phyloP scores from a whole-genome alignment of 2,329 filamentous ascomycete genomes.

The Cordyceps cicadae region DNA sequence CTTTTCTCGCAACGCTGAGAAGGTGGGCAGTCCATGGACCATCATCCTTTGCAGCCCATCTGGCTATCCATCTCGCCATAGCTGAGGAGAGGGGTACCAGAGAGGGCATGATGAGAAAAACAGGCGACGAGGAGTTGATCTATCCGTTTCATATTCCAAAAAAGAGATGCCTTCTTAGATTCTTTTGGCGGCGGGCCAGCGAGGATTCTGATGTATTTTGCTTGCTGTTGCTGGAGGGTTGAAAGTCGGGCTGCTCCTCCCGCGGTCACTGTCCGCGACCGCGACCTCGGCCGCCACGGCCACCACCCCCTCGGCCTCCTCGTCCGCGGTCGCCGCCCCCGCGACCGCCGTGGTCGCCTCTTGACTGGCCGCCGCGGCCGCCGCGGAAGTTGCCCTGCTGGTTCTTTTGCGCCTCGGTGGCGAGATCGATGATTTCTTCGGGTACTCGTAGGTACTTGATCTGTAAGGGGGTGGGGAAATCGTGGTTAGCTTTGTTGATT shows the following conservation, averaged over 20 bases:
- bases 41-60: not conserved
- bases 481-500: not conserved
- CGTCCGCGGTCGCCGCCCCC: conserved; percentile 48
- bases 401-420: conserved; percentile 83
- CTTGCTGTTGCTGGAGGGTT: too few species aligned
- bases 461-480: conserved; percentile 38
- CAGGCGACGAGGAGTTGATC: not conserved
- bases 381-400: conserved; percentile 57
- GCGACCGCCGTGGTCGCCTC: conserved; percentile 50
- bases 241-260: not conserved
- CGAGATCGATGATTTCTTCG: conserved; percentile 90
- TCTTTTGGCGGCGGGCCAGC: not conserved
- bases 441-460: conserved; percentile 97
- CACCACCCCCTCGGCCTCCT: conserved; percentile 34
- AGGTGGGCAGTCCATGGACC: not conserved
- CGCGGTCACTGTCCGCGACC: conserved; percentile 24
- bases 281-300: conserved; percentile 31
- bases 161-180: not conserved
- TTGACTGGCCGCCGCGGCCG: conserved; percentile 50
- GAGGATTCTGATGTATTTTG: not conserved
- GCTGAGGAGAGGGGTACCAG: not conserved
- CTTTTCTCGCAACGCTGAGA: not conserved
- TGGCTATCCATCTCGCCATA: not conserved
- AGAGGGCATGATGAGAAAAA: not conserved
- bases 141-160: not conserved